phyloP scores from a whole-genome alignment of 164 flowering plant species.

The Magnolia kwangsiensis region DNA sequence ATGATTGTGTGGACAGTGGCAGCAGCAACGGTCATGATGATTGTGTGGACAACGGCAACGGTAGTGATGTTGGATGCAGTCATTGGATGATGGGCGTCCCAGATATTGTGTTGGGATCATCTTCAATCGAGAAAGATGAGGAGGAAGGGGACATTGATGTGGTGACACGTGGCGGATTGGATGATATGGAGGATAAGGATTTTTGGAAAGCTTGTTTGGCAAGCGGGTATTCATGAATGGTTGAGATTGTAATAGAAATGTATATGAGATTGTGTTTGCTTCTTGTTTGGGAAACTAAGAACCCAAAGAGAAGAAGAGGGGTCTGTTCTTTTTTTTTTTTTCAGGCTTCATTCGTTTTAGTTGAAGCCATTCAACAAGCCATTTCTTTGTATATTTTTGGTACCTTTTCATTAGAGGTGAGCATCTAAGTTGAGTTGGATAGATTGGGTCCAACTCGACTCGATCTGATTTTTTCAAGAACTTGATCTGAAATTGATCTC shows the following conservation, averaged over 20 bases:
- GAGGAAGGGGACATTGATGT: neutral
- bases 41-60: neutral
- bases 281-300: no score
- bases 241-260: neutral
- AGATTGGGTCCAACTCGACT: no score
- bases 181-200: slow-evolving; percentile 2
- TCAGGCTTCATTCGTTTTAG: no score
- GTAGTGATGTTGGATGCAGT: neutral
- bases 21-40: neutral
- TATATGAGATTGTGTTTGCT: neutral
- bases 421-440: no score
- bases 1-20: neutral
- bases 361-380: no score
- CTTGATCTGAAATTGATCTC: no score
- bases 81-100: neutral
- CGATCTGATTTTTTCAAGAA: no score
- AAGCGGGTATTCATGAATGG: neutral
- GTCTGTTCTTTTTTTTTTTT: no score
- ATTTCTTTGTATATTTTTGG: no score
- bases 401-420: no score
- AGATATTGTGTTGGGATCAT: neutral
- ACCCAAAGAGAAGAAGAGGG: no score
- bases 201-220: slow-evolving; percentile 8
- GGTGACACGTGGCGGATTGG: neutral
- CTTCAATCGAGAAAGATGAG: neutral